phyloP scores from a whole-genome alignment of 192 early-diverging fungal genomes.

The Dissophora ornata region DNA sequence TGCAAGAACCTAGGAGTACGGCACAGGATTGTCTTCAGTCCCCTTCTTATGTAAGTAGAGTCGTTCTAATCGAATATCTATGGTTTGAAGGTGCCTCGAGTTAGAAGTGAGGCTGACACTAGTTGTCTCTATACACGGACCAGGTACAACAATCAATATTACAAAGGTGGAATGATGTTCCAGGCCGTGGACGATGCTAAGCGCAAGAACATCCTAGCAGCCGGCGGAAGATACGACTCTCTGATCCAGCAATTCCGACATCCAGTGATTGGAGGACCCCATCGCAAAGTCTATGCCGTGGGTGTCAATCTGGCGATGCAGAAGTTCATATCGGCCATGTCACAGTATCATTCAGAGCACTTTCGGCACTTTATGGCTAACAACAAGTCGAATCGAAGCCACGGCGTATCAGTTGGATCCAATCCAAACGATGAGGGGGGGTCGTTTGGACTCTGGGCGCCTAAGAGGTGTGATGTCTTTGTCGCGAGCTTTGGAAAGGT shows the following conservation, averaged over 20 bases:
- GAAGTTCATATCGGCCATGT: constrained; percentile 73
- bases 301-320: constrained; percentile 88
- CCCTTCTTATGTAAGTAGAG: constrained; percentile 62
- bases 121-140: too few species aligned
- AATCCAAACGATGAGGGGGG: constrained; percentile 26
- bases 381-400: constrained; percentile 20
- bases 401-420: not conserved
- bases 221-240: constrained; percentile 66
- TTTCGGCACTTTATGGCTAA: constrained; percentile 61
- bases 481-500: constrained; percentile 86
- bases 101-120: too few species aligned
- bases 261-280: constrained; percentile 52
- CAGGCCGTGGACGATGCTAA: constrained; percentile 62
- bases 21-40: constrained; percentile 62
- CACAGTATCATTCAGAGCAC: constrained; percentile 66
- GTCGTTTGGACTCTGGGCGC: constrained; percentile 65
- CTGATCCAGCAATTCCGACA: constrained; percentile 64
- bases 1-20: constrained; percentile 61
- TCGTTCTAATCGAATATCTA: too few species aligned
- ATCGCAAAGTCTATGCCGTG: constrained; percentile 65
- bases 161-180: constrained; percentile 69
- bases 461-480: constrained; percentile 77
- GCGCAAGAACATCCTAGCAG: constrained; percentile 65
- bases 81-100: too few species aligned
- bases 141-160: constrained; percentile 67